Evolutionary conservation across 2,329 filamentous ascomycete genomes (phyloP), one percentile per base, ranked within the genome.

Genomic region (Fusarium oligoseptatum): DNA sequence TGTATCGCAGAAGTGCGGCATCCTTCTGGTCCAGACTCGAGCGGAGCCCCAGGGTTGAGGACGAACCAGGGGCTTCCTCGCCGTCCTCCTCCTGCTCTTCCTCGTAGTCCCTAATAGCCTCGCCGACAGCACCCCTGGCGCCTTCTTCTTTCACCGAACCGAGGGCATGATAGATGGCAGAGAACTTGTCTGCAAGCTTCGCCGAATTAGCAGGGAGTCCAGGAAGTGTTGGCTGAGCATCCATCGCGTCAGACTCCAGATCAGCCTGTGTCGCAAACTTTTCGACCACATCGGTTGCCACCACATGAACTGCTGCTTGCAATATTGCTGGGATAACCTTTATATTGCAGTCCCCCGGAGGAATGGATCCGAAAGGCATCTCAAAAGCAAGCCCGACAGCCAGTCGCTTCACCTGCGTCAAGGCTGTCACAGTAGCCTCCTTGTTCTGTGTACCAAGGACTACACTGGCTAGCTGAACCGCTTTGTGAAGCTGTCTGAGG

Each of bases 401-500:
- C 41, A 45, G 41, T 14, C 6, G 41, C n/a, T 45, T 45, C 11
- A 22, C 41, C 41, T 14, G n/a, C 11, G 11, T 12, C 41, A 22
- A 22, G 6, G 6, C 41, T 6, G 11, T 45, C 41, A 14, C 41
- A 14, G 14, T 45, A 4, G 20, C 41, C 41, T 45, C 6, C 41
- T 45, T 11, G 20, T 45, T 22, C 41, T 45, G 41, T 10, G 41
- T 45, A 7, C 20, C 11, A 8, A 45, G 6, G 41, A 45, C 20
- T 4, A 22, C 41, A 4, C 4, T 45, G 41, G 41, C 20, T 3
- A 45, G 6, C 7, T 15, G 20, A 7, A 45, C 20, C 20, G 2
- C 0, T 0, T 24, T 2, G 20, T 45, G 1, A 9, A 45, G 12
- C 10, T 43, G 2, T n/a, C n/a, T 5, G 27, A 27, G 27, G n/a